Evolutionary conservation across 257 asterid genomes (phyloP), one percentile per base, ranked within the genome.

Genomic region (Scutellaria minor): DNA sequence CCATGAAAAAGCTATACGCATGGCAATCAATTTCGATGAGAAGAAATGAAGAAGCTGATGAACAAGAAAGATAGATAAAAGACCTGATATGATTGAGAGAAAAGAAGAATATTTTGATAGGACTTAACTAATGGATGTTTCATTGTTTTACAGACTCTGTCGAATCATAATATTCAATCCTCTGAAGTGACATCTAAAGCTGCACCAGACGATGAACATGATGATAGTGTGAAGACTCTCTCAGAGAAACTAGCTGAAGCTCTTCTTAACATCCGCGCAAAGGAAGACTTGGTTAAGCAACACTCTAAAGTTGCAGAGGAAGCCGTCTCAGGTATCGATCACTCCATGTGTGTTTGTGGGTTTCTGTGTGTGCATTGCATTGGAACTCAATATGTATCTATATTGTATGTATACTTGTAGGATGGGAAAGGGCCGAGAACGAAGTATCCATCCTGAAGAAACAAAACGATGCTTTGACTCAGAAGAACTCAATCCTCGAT

Each of bases 231-330:
- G 66, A 83, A 83, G 76, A 75, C 84, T 51, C 80, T 89, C 51
- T 85, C 96, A 1, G 87, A 79, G 67, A 88, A 91, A 84, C 77
- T 91, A 53, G 86, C 96, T 0, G 93, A 84, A 71, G 96, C 98
- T 82, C 91, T 93, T 81, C 75, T 77, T 53, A 86, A 80, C 65
- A 82, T 89, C 59, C 82, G 78, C 14, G 90, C 84, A 45, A 91
- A 94, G 84, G 97, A 94, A 78, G 90, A 94, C 76, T 83, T 85
- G 85, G 95, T 88, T 47, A 88, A 89, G 83, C 97, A 94, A 79
- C 99, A 94, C 72, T 81, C 95, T 14, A 91, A 88, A 86, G 99
- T 94, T 66, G 93, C 99, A 10, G 97, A 94, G 82, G 99, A 94
- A 85, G 99, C 99, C 68, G 97, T 94, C 75, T 82, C 96, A 68